Base-by-base conservation (phyloP, 1,139 yeast genomes). In the Zygotorulaspora mrakii region DNA sequence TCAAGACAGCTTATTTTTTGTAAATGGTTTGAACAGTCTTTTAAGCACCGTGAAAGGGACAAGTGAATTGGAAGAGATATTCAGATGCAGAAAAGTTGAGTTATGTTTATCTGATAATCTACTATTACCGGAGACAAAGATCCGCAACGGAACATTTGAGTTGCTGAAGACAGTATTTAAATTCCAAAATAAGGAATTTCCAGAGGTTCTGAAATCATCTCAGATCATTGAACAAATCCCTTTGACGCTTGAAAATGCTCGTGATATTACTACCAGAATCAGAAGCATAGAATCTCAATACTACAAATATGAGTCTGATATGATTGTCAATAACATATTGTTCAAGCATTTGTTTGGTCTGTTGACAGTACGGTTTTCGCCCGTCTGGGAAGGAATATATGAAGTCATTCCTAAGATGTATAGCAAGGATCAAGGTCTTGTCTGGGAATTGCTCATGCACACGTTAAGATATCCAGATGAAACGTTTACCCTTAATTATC, bases 331-430 rank as follows among this genome's bases (percentile, higher is more conserved):
- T 28, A 53, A 54, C 11, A 62, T 76, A 5, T 69, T 82, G 18
- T 68, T 80, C 12, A 70, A 74, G 25, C 85, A 73, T 57, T 48
- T 82, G 39, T 77, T 87, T 59, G 97, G 96, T 18, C 69, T 84
- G 47, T 65, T 89, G 35, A 72, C 88, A 1, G 79, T 80, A 33
- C 76, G 77, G 46, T 88, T 91, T 54, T 84, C 87, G 46, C 98
- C 98, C 1, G 71, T 82, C 20, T 87, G 95, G 95, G 74, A 76
- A 14, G 85, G 84, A 4, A 82, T 84, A 2, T 67, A 71, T 41
- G 91, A 82, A 46, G 71, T 75, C 5, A 55, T 85, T 7, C 76
- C 81, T 0, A 55, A 60, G 5, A 61, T 82, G 7, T 62, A 68
- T 9, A 67, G 64, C 9, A 70, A 70, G 37, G 67, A 74, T 39